Evolutionary conservation across 1,284 basidiomycete genomes (phyloP).

Genomic region (Boletus semigastroideus): DNA sequence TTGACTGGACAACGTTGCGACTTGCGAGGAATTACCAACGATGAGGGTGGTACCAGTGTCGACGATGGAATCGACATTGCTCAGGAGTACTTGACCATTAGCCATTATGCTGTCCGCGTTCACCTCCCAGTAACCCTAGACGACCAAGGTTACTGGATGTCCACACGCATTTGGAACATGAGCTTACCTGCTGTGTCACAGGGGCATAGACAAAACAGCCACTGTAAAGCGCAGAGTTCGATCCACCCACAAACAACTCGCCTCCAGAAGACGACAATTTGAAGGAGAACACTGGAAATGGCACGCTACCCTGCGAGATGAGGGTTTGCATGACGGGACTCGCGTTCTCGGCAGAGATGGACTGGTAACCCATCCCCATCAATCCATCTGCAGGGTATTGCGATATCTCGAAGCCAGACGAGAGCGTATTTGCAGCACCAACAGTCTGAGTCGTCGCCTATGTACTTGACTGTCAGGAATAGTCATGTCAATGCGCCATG

Average conservation of each 20-base stretch:
- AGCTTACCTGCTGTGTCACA: conserved; percentile 33
- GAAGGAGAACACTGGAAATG: conserved; percentile 37
- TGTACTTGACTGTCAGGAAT: conserved; percentile 3
- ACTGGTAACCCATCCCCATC: conserved; percentile 33
- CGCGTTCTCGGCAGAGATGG: conserved; percentile 18
- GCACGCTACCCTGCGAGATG: conserved; percentile 19
- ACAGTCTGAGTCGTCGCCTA: conserved; percentile 32
- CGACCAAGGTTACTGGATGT: background rate
- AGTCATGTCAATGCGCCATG: too few relatives aligned
- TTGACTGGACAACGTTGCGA: background rate
- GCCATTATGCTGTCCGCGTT: conserved; percentile 34
- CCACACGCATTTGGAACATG: background rate
- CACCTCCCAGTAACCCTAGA: conserved; percentile 45
- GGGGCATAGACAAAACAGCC: conserved; percentile 16
- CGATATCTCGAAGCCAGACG: conserved; percentile 12
- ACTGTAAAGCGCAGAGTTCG: conserved; percentile 12
- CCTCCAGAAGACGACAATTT: conserved; percentile 30
- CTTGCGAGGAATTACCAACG: conserved; percentile 23
- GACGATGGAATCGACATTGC: conserved; percentile 35
- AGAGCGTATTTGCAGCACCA: conserved; percentile 30
- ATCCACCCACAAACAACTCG: conserved; percentile 42
- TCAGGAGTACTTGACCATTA: conserved; percentile 19
- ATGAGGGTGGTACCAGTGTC: conserved; percentile 53
- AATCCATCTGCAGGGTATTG: conserved; percentile 33
- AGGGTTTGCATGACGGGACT: conserved; percentile 27